Conservation (phyloP, 2,329 filamentous ascomycete species). For the Aspergillus thermomutatus region DNA sequence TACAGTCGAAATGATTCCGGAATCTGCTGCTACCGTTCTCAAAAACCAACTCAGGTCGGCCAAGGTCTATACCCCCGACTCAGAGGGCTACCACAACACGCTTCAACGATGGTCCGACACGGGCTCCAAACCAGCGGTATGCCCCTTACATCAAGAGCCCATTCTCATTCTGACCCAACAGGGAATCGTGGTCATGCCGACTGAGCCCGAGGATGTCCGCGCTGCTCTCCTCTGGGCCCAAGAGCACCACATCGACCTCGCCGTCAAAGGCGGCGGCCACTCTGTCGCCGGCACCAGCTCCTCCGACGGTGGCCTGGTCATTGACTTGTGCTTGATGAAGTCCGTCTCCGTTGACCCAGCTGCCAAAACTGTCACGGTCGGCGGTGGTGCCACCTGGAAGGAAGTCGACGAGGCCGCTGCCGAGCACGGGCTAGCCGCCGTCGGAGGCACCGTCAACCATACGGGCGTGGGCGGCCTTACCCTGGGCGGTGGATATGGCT, state of each 20-base stretch:
- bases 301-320: conserved; percentile 54
- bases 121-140: conserved; percentile 26
- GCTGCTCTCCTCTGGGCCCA: conserved; percentile 46
- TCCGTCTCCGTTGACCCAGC: conserved; percentile 48
- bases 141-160: neutral
- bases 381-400: conserved; percentile 55
- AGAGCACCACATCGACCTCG: conserved; percentile 25
- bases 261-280: conserved; percentile 37
- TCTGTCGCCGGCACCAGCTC: conserved; percentile 54
- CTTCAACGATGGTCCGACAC: conserved; percentile 31
- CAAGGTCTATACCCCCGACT: conserved; percentile 18
- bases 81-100: conserved; percentile 20
- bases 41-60: conserved; percentile 9
- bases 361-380: conserved; percentile 46
- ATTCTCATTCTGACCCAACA: conserved; percentile 11
- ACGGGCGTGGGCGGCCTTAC: conserved; percentile 60
- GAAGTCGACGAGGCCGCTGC: conserved; percentile 54
- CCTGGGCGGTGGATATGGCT: conserved; percentile 58
- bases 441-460: conserved; percentile 61
- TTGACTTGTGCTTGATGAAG: conserved; percentile 55
- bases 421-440: conserved; percentile 54
- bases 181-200: conserved; percentile 47
- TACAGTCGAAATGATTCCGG: neutral
- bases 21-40: conserved; percentile 7
- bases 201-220: conserved; percentile 39